These are phyloP conservation scores for Zelopaecilomyces penicillatus DNA, from an alignment of 2,329 filamentous ascomycete species.

Conservation along the genomic window DNA sequence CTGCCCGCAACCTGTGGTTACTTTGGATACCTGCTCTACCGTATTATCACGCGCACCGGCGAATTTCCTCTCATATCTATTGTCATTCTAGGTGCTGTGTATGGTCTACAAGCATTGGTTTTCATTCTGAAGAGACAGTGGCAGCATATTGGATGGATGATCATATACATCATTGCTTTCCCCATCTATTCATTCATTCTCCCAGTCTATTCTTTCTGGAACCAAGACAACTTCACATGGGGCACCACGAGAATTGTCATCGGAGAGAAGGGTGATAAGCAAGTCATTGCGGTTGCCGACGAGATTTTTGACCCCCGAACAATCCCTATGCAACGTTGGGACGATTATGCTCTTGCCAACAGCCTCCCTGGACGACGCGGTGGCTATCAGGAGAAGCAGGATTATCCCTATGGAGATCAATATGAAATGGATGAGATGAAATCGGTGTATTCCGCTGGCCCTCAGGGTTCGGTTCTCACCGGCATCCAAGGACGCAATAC, in stretches of 20 bases:
- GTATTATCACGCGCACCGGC: conserved; percentile 57
- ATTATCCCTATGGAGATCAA: conserved; percentile 61
- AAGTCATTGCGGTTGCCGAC: conserved; percentile 77
- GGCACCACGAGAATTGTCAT: conserved; percentile 97
- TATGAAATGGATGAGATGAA: conserved; percentile 99
- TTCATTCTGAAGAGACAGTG: conserved; percentile 96
- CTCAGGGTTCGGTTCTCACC: conserved; percentile 76
- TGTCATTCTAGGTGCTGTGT: conserved; percentile 80
- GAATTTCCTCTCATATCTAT: conserved; percentile 82
- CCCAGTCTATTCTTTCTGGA: conserved; percentile 98
- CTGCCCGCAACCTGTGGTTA: conserved; percentile 84
- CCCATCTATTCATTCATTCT: conserved; percentile 88
- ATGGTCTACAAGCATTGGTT: conserved; percentile 90
- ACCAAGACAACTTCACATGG: conserved; percentile 98
- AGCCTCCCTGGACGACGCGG: conserved; percentile 87
- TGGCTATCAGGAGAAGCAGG: conserved; percentile 54
- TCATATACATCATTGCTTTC: conserved; percentile 94
- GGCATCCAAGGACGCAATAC: conserved; percentile 66
- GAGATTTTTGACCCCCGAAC: conserved; percentile 85
- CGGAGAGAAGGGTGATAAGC: conserved; percentile 83
- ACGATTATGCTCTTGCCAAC: conserved; percentile 84
- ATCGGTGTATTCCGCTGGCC: conserved; percentile 89
- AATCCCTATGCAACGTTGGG: conserved; percentile 92
- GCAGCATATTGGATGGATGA: conserved; percentile 99
- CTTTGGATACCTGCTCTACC: conserved; percentile 79